These are phyloP conservation scores for Rhizophagus sp. DNA, from an alignment of 192 early-diverging fungal species.

Conservation along the genomic window DNA sequence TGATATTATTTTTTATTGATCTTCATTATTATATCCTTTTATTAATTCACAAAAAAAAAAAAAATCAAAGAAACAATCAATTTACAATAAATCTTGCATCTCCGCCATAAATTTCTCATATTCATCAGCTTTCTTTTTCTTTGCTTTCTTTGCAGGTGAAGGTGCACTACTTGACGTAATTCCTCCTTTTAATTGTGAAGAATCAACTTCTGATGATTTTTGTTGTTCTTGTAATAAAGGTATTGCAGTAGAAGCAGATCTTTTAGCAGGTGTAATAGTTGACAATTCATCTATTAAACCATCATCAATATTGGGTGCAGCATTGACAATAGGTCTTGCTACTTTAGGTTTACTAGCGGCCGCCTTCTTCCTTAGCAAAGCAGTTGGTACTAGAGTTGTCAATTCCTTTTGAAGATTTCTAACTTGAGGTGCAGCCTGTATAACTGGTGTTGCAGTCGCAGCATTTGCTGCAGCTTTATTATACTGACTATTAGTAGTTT, in stretches of 20 bases:
- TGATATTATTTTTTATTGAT: too few relatives aligned
- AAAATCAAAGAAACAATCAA: too few relatives aligned
- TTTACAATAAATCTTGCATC: constrained; percentile 47
- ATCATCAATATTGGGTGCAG: constrained; percentile 69
- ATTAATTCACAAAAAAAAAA: too few relatives aligned
- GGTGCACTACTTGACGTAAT: constrained; percentile 4
- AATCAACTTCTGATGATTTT: not conserved
- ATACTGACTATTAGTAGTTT: not conserved
- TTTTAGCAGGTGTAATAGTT: constrained; percentile 9
- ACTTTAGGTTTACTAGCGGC: constrained; percentile 45
- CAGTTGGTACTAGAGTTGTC: constrained; percentile 67
- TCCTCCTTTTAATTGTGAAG: not conserved
- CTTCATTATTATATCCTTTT: too few relatives aligned
- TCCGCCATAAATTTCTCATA: constrained; percentile 65
- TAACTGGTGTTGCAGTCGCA: constrained; percentile 46
- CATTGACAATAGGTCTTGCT: constrained; percentile 62
- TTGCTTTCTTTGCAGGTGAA: constrained; percentile 30
- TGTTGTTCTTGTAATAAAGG: constrained; percentile 13
- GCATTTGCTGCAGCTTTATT: not conserved
- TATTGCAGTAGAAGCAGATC: constrained; percentile 13
- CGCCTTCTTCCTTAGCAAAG: constrained; percentile 56
- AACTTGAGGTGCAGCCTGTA: constrained; percentile 76
- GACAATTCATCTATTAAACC: constrained; percentile 7
- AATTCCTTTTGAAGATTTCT: constrained; percentile 83
- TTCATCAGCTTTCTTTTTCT: constrained; percentile 54